Evolutionary conservation across 495 filamentous ascomycete genomes (phyloP), one percentile per base, ranked within the genome.

Genomic region (Aspergillus cavernicola): DNA sequence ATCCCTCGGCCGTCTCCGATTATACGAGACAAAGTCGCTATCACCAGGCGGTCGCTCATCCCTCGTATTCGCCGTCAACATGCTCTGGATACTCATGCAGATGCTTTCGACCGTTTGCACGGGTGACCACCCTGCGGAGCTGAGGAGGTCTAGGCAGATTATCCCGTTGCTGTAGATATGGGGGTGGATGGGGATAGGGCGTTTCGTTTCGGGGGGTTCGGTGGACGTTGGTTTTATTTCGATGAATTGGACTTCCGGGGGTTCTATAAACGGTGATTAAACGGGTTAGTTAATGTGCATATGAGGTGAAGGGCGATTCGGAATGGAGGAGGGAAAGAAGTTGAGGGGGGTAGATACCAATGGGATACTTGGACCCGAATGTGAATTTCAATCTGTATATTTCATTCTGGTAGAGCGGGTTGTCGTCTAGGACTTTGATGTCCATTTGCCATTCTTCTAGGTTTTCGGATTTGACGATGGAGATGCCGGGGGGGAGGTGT

Each of bases 101-200:
- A 98, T 84, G 60, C 88, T 95, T 75, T 98, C 92, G 11, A 96
- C 93, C 24, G 90, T 97, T 67, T 97, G 95, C 9, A 97, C 92
- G 0, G 93, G 93, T 11, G 85, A 90, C 93, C 93, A 98, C 57
- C 95, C 93, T 43, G 87, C 84, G 2, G 72, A 74, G 51, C 90
- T 89, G 15, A 98, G 85, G 0, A 98, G 85, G 59, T 98, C 95
- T 19, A 98, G 86, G 62, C 93, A 98, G 64, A 98, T 98, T 66
- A 96, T 92, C 45, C 93, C 93, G 67, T 98, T 98, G 56, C 87
- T 92, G 71, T 98, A 98, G 66, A 98, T 88, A 73, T 98, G 93
- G 1, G 93, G 93, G 59, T 98, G 93, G 62, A 96, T 93, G 1
- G 93, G 93, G 58, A 98, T 93, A 5, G 86, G 80, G 40, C 86